phyloP scores from a whole-genome alignment of 495 filamentous ascomycete genomes.

The Podospora anserina region DNA sequence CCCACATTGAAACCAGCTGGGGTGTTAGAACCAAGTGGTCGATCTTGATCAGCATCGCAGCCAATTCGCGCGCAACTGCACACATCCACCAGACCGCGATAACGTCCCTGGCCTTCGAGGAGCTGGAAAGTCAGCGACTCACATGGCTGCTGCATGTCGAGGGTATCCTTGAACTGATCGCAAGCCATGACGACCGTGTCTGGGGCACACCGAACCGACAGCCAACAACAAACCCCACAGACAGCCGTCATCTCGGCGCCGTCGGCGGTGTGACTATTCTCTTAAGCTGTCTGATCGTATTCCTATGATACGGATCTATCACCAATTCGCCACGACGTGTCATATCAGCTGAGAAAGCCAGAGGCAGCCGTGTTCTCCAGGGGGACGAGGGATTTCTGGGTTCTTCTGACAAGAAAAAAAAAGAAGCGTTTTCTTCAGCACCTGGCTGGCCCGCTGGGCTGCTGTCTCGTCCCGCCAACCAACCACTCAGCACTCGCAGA shows the following conservation, averaged over 20 bases:
- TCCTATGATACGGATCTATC: too few species aligned
- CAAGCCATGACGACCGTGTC: neutral
- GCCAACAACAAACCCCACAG: neutral
- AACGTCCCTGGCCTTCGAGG: slow-evolving; percentile 14
- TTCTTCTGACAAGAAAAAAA: neutral
- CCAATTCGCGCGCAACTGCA: neutral
- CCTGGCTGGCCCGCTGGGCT: too few species aligned
- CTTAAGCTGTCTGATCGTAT: too few species aligned
- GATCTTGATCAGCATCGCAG: neutral
- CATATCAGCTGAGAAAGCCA: neutral
- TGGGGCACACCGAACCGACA: slow-evolving; percentile 6
- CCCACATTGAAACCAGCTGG: neutral
- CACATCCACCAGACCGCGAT: neutral
- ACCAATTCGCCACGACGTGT: neutral
- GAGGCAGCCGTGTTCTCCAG: neutral
- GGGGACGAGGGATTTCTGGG: neutral
- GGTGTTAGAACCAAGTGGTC: neutral
- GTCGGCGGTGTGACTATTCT: too few species aligned
- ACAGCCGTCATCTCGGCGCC: too few species aligned
- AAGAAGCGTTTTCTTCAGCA: neutral
- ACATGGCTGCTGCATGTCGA: slow-evolving; percentile 12
- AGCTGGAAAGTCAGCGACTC: slow-evolving; percentile 5
- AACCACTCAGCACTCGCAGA: slow-evolving; percentile 5
- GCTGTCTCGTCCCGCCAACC: neutral
- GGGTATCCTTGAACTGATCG: slow-evolving; percentile 4